Conservation (phyloP, 257 asterid species). For the Vinca minor region DNA sequence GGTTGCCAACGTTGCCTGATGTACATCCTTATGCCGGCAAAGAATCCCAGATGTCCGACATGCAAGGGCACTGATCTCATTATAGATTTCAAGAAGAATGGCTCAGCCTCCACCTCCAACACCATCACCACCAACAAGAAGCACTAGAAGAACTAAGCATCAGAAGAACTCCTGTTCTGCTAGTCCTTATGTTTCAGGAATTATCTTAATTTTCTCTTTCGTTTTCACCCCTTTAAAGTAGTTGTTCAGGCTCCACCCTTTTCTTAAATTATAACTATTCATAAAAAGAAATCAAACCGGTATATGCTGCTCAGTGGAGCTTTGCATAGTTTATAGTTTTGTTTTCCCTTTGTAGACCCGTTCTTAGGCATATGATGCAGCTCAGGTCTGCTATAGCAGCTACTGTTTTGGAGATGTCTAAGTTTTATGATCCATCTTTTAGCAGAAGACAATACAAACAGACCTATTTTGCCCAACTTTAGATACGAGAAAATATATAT, state of each 20-base stretch:
- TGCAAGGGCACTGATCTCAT: constrained; percentile 78
- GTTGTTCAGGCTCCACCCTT: constrained; percentile 51
- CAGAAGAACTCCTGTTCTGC: background rate
- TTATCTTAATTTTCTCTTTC: background rate
- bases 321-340: constrained; percentile 39
- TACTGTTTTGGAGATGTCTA: constrained; percentile 10
- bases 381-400: background rate
- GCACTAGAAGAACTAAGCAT: constrained; percentile 21
- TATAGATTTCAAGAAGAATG: constrained; percentile 29
- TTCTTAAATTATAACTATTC: background rate
- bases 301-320: constrained; percentile 35
- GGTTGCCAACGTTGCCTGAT: constrained; percentile 77
- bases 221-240: constrained; percentile 11
- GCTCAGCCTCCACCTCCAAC: background rate
- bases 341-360: background rate
- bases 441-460: constrained; percentile 11
- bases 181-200: background rate
- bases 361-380: background rate
- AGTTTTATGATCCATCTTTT: constrained; percentile 6
- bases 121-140: constrained; percentile 18
- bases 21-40: constrained; percentile 76
- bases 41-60: constrained; percentile 70
- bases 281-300: background rate
- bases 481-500: background rate
- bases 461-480: constrained; percentile 17